phyloP scores from a whole-genome alignment of 208 protist genomes.

The Crithidia thermophila region DNA sequence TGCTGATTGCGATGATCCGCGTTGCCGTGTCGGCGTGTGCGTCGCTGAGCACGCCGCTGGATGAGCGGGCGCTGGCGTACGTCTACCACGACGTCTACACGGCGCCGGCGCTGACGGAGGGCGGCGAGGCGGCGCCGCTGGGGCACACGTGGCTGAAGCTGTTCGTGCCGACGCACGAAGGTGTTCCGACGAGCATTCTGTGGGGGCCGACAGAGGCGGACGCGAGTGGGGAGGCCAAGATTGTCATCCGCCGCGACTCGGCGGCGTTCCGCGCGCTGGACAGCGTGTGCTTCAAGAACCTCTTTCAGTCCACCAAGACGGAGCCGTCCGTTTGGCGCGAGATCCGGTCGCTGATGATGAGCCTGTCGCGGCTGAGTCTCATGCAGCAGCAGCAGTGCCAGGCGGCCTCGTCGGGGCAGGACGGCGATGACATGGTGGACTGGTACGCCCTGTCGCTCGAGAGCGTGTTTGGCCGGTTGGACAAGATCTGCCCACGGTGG shows the following conservation, averaged over 20 bases:
- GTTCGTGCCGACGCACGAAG: conserved; percentile 38
- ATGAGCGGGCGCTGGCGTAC: conserved; percentile 46
- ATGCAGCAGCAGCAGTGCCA: background rate
- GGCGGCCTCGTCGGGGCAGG: no score
- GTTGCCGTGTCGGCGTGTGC: conserved; percentile 19
- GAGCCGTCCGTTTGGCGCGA: conserved; percentile 64
- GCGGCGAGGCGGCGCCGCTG: conserved; percentile 65
- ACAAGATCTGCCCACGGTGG: conserved; percentile 36
- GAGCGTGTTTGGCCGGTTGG: conserved; percentile 37
- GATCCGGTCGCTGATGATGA: conserved; percentile 50
- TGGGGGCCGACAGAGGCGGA: conserved; percentile 10
- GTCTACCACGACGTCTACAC: conserved; percentile 58
- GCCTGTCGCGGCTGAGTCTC: conserved; percentile 13
- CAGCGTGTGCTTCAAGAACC: conserved; percentile 25
- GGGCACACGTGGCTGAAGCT: conserved; percentile 73
- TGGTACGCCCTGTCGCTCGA: conserved; percentile 29
- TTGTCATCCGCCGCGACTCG: conserved; percentile 10
- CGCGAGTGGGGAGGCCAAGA: background rate
- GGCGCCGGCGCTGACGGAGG: conserved; percentile 74
- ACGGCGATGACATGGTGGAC: conserved; percentile 3
- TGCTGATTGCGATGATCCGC: conserved; percentile 53
- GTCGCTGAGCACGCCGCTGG: background rate
- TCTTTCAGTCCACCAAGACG: conserved; percentile 51
- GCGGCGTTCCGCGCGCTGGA: conserved; percentile 20
- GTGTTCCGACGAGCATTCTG: conserved; percentile 29